Percentiles rank a stretch among this genome's conserved stretches.
Conservation (phyloP, 306 rosid species). For the Citrullus amarus region DNA sequence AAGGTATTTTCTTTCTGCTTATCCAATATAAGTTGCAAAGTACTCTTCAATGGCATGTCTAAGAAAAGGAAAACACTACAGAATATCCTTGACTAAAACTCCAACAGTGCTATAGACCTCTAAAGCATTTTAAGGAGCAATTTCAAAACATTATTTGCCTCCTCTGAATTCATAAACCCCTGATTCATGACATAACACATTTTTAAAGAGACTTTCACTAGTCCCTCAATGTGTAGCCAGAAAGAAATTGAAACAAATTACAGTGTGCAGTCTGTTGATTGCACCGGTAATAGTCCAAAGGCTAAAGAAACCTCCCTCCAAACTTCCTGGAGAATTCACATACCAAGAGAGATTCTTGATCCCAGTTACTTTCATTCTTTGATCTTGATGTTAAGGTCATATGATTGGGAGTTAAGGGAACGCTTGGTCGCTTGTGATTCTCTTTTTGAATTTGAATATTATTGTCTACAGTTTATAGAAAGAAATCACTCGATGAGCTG, state of each 20-base stretch:
- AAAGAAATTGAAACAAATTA: background rate
- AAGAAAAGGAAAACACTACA: background rate
- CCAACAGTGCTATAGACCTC: background rate
- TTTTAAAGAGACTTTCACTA: background rate
- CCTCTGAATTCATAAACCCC: background rate
- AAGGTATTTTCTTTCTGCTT: background rate
- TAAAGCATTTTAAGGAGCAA: background rate
- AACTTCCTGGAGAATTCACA: background rate
- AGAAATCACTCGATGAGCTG: background rate
- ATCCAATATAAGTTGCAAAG: background rate
- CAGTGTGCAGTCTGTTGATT: background rate
- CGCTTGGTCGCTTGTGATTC: background rate
- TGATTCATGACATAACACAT: background rate
- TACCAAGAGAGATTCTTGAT: background rate
- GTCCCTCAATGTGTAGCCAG: background rate
- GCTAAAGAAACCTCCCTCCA: background rate
- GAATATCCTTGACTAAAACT: background rate
- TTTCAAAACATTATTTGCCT: background rate
- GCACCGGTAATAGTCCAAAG: background rate
- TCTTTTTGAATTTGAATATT: background rate
- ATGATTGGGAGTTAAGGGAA: background rate
- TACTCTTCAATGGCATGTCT: background rate
- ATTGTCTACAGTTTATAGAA: background rate
- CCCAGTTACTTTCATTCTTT: background rate
- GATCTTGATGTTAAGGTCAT: background rate